Evolutionary conservation across 129 eudicot genomes (phyloP), one percentile per base, ranked within the genome.

Genomic region (Erigeron canadensis): DNA sequence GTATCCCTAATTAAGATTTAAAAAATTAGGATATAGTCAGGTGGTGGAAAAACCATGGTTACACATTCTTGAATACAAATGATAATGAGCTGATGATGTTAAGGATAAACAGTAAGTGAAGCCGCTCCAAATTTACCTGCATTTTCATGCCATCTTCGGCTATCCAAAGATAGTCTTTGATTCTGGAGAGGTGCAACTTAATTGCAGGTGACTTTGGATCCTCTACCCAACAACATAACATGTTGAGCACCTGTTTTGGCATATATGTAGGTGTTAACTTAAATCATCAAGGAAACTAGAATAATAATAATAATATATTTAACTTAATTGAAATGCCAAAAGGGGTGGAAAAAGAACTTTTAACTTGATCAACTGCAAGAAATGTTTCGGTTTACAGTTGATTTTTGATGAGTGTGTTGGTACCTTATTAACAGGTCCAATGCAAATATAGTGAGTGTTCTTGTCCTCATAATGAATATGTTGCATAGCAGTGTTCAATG

Each of bases 131-230:
- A 60, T 3, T 59, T 45, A 83, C 96, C 96, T 88, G 86, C 91
- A 88, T 88, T 74, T 88, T 88, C 96, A 88, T 88, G 42, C 91
- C 96, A 76, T 88, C 96, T 82, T 88, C 96, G 50, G 96, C 91
- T 48, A 88, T 37, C 96, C 96, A 86, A 6, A 88, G 77, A 65
- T 88, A 88, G 72, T 88, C 96, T 63, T 84, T 70, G 10, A 88
- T 53, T 75, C 96, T 79, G 21, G 89, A 72, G 59, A 84, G 81
- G 69, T 88, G 96, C 10, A 69, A 46, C 61, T 79, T 88, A 50
- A 76, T 71, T 42, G 77, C 80, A 64, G 18, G 65, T 41, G 91
- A 84, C 43, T 75, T 84, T 63, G 87, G 86, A 69, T 88, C 87
- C 67, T 88, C 87, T 15, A 84, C 84, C 96, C 96, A 88, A 62